A percentile compares a stretch with the other conserved stretches of the same genome.
These are phyloP conservation scores for Pythium dissotocum DNA, from an alignment of 352 stramenopile species.

Conservation along the genomic window DNA sequence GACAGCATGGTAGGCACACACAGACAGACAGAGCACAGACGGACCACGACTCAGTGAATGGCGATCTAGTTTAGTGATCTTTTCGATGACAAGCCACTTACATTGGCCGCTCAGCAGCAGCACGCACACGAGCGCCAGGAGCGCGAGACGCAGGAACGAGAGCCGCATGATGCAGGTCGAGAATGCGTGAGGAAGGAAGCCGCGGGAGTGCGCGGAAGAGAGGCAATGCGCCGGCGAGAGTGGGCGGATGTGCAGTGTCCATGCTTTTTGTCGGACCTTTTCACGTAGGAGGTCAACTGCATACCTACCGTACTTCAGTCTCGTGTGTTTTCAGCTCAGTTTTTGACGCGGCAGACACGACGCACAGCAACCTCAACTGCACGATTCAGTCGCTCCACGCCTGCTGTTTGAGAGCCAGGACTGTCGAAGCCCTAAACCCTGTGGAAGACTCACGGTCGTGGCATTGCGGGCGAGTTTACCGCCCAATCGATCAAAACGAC, in stretches of 20 bases:
- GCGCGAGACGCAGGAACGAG: constrained; percentile 1
- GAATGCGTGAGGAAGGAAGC: neutral
- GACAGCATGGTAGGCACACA: neutral
- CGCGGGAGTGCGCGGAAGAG: neutral
- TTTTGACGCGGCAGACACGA: neutral
- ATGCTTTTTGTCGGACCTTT: neutral
- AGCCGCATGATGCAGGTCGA: neutral
- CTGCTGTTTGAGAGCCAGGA: neutral
- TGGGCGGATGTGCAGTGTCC: neutral
- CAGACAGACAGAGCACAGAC: neutral
- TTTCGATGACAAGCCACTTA: neutral
- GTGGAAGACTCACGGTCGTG: neutral
- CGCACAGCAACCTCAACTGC: neutral
- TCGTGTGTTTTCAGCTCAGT: no score
- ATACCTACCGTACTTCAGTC: neutral
- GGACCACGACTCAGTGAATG: neutral
- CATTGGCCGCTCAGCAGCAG: constrained; percentile 1
- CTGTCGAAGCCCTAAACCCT: neutral
- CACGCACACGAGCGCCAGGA: neutral
- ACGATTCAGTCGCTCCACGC: neutral
- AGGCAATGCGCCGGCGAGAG: neutral
- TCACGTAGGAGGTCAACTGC: neutral
- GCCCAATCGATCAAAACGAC: neutral
- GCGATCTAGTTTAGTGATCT: neutral
- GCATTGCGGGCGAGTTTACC: neutral